Conservation (phyloP, 1,284 basidiomycete genomes). For the Erythrobasidium hasegawianum region DNA sequence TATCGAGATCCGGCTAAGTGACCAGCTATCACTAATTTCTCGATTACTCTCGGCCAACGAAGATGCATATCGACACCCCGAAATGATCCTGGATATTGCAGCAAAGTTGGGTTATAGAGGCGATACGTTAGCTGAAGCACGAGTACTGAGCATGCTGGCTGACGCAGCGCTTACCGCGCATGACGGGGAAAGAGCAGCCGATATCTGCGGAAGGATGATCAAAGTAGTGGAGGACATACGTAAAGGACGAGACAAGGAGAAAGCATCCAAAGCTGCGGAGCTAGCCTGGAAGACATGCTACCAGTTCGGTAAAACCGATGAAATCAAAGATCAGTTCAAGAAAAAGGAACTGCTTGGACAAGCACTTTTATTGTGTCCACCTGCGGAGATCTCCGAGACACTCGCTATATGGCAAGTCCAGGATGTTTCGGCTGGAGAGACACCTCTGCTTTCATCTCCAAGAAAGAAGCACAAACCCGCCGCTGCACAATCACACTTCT, state of each 20-base stretch:
- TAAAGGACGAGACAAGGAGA: conserved; percentile 46
- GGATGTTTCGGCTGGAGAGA: conserved; percentile 43
- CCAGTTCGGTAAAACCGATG: conserved; percentile 73
- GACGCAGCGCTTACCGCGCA: conserved; percentile 74
- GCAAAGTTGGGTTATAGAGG: conserved; percentile 75
- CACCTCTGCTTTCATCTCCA: neutral
- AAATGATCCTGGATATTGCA: conserved; percentile 81
- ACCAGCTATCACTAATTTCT: conserved; percentile 71
- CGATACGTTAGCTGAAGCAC: conserved; percentile 68
- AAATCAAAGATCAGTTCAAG: conserved; percentile 58
- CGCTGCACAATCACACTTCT: neutral
- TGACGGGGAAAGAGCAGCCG: conserved; percentile 69
- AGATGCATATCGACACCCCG: conserved; percentile 80
- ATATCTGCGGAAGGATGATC: conserved; percentile 69
- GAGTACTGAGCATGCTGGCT: conserved; percentile 78
- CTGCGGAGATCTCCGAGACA: conserved; percentile 69
- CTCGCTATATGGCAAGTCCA: conserved; percentile 65
- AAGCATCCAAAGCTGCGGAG: conserved; percentile 58
- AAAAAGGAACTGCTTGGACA: conserved; percentile 71
- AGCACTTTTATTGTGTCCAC: conserved; percentile 79
- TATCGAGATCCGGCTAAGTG: conserved; percentile 81
- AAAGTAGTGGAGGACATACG: conserved; percentile 58
- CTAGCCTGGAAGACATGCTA: conserved; percentile 82
- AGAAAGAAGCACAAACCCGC: neutral
- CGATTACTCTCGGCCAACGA: conserved; percentile 72